Base-by-base conservation (phyloP, 306 rosid genomes). In the Rubus parviflorus region DNA sequence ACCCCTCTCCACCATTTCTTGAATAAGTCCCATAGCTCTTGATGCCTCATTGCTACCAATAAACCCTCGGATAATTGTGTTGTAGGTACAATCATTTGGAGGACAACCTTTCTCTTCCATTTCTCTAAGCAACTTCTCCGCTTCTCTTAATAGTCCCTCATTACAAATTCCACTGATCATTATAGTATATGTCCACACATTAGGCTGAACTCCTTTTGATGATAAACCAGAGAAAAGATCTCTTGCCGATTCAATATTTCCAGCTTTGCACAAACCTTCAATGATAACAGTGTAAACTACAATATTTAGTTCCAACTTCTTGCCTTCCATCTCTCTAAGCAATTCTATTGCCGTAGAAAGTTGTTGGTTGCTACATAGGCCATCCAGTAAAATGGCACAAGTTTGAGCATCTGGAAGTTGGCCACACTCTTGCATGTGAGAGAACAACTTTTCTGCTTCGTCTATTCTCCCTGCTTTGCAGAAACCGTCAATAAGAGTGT, bases 371-470 rank as follows among this genome's bases (percentile, higher is more conserved):
- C 0, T 35, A 30, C n/a, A 30, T 3, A 62, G 43, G 41, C 43
- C 68, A 15, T 62, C 20, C 0, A 62, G 46, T 38, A 63, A 4
- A 3, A 38, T 5, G 3, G 20, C 5, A 0, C 37, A 16, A 3
- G 69, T 63, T 0, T 48, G 17, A 14, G 47, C 16, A 78, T 46
- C 2, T 38, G 71, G 75, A 68, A 8, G 38, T 16, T 43, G 57
- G 17, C 81, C 81, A 46, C 17, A 20, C 13, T 3, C 77, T 35
- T 23, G 40, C 58, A 86, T 7, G 17, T 37, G 4, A 30, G 63
- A 56, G 43, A 84, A 68, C 38, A 86, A 75, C 20, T 79, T 42
- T 52, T 70, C 57, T 0, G 83, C 87, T 45, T 76, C 84, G 48
- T 42, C 2, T 35, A 13, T 6, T 16, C 74, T 57, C 52, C 83